Evolutionary conservation across 768 basidiomycete genomes (phyloP).

Genomic region (Lentinula aciculospora): DNA sequence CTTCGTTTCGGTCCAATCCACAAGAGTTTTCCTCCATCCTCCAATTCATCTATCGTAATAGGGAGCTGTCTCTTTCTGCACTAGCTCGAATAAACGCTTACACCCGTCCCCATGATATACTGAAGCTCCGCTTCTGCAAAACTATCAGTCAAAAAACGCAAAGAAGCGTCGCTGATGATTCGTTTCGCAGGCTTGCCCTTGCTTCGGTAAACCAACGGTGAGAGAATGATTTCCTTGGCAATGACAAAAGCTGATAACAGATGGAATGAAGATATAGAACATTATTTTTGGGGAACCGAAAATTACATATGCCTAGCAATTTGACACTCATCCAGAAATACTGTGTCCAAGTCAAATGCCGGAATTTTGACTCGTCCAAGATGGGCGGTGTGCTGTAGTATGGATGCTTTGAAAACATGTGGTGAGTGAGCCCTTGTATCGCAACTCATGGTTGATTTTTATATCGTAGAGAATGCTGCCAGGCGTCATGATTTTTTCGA

Average conservation of each 20-base stretch:
- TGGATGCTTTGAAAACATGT: no score
- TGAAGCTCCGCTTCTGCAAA: neutral
- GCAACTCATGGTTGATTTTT: no score
- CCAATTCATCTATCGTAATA: conserved; percentile 20
- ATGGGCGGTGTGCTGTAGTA: no score
- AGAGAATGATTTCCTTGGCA: neutral
- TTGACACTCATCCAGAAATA: neutral
- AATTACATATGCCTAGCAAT: neutral
- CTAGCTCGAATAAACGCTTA: conserved; percentile 14
- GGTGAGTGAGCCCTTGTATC: no score
- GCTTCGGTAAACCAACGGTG: neutral
- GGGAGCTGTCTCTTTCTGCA: conserved; percentile 14
- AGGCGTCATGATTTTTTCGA: no score
- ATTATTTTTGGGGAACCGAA: neutral
- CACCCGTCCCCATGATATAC: neutral
- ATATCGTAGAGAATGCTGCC: no score
- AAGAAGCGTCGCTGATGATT: neutral
- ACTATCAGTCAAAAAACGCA: neutral
- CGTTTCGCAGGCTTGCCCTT: neutral
- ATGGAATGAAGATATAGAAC: no score
- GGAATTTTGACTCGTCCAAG: no score
- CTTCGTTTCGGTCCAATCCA: conserved; percentile 28
- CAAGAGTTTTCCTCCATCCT: conserved; percentile 18
- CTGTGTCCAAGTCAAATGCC: neutral
- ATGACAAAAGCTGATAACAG: neutral